These are phyloP conservation scores for Sphenostylis stenocarpa DNA, from an alignment of 306 rosid species.

Conservation along the genomic window DNA sequence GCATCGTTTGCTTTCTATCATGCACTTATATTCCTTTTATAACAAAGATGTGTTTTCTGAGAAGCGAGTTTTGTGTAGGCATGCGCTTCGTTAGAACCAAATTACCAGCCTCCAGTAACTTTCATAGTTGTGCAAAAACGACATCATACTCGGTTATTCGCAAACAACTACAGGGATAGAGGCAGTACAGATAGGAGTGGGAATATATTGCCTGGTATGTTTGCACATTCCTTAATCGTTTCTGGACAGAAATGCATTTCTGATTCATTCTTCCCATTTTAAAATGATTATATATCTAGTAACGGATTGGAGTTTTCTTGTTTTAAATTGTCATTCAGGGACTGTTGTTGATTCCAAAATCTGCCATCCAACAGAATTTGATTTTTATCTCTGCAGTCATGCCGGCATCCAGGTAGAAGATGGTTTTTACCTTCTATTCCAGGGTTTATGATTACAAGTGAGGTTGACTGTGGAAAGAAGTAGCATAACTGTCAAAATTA, in stretches of 20 bases:
- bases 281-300: background rate
- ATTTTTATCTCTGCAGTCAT: conserved; percentile 95
- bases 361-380: conserved; percentile 91
- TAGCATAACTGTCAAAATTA: background rate
- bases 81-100: conserved; percentile 89
- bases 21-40: background rate
- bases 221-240: conserved; percentile 17
- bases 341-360: conserved; percentile 87
- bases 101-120: conserved; percentile 95
- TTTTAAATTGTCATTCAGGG: conserved; percentile 47
- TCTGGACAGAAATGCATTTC: background rate
- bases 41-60: conserved; percentile 21
- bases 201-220: conserved; percentile 79
- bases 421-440: background rate
- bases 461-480: background rate
- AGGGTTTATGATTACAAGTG: background rate
- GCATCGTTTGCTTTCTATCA: background rate
- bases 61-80: conserved; percentile 50
- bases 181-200: conserved; percentile 88
- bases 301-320: conserved; percentile 2
- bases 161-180: conserved; percentile 81
- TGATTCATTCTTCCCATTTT: background rate
- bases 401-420: conserved; percentile 82
- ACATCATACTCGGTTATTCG: conserved; percentile 83
- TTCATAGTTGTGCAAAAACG: conserved; percentile 90